A percentile compares a stretch with the other conserved stretches of the same genome.
Conservation (phyloP, 768 basidiomycete genomes). For the Tylopilus felleus region DNA sequence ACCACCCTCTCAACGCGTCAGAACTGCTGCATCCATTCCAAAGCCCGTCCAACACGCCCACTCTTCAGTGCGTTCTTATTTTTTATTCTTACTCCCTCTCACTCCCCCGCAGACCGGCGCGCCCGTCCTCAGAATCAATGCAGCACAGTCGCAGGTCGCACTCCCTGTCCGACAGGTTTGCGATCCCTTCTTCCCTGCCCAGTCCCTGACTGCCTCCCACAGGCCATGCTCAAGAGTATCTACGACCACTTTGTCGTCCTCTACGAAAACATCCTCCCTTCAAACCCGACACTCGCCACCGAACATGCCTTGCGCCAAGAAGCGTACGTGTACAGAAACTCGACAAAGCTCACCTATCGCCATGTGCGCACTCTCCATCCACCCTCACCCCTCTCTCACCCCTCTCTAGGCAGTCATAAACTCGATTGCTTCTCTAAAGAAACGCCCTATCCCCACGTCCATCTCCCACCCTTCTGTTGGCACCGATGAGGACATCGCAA, state of each 20-base stretch:
- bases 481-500: constrained; percentile 60
- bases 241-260: constrained; percentile 70
- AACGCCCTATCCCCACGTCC: constrained; percentile 52
- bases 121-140: constrained; percentile 62
- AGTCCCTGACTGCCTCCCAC: constrained; percentile 1
- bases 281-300: constrained; percentile 59
- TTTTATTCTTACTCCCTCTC: not conserved
- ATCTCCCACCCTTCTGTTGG: constrained; percentile 71
- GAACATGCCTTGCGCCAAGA: constrained; percentile 84
- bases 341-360: constrained; percentile 78
- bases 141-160: constrained; percentile 68
- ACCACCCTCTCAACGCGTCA: constrained; percentile 66
- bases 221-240: constrained; percentile 74
- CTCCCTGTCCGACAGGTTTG: constrained; percentile 71
- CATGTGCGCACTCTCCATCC: constrained; percentile 48
- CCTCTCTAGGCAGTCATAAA: constrained; percentile 46
- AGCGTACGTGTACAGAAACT: constrained; percentile 69
- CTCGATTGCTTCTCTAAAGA: constrained; percentile 50
- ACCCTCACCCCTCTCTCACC: constrained; percentile 9
- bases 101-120: constrained; percentile 45
- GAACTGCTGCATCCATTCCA: constrained; percentile 43
- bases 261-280: constrained; percentile 54
- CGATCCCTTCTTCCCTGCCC: not conserved
- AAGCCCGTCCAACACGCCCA: constrained; percentile 41
- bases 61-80: constrained; percentile 23